Percentiles rank a stretch among this genome's conserved stretches.
Conservation (phyloP, 495 filamentous ascomycete genomes). For the Tuber umbilicatum region DNA sequence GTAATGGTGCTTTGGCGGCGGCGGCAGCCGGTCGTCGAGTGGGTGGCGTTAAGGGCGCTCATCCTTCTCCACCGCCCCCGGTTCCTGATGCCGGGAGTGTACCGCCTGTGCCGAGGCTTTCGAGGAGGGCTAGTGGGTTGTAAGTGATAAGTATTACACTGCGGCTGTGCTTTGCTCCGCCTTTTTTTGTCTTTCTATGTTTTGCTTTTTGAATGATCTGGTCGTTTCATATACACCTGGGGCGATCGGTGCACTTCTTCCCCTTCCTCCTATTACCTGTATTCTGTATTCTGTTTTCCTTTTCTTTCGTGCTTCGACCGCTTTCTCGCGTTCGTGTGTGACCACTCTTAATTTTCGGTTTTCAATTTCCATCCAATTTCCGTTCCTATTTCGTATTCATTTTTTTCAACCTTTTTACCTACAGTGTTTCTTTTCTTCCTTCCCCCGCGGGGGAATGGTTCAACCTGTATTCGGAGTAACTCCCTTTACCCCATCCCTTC, state of each 20-base stretch:
- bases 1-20: constrained; percentile 18
- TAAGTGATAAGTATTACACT: not conserved
- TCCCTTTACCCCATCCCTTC: not conserved
- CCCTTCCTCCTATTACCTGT: not conserved
- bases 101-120: constrained; percentile 23
- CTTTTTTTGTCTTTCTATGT: not conserved
- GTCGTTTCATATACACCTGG: not conserved
- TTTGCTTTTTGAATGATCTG: not conserved
- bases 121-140: not conserved
- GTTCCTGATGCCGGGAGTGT: constrained; percentile 20
- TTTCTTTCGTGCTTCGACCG: not conserved
- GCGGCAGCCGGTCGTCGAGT: not conserved
- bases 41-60: not conserved
- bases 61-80: constrained; percentile 4
- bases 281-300: not conserved
- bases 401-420: not conserved
- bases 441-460: not conserved
- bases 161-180: not conserved
- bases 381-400: not conserved
- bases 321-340: not conserved
- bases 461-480: not conserved
- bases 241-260: not conserved
- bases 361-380: not conserved
- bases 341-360: not conserved
- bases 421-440: not conserved